A percentile compares a stretch with the other conserved stretches of the same genome.
phyloP scores from a whole-genome alignment of 1,139 yeast species.

The Scheffersomyces quercinus region DNA sequence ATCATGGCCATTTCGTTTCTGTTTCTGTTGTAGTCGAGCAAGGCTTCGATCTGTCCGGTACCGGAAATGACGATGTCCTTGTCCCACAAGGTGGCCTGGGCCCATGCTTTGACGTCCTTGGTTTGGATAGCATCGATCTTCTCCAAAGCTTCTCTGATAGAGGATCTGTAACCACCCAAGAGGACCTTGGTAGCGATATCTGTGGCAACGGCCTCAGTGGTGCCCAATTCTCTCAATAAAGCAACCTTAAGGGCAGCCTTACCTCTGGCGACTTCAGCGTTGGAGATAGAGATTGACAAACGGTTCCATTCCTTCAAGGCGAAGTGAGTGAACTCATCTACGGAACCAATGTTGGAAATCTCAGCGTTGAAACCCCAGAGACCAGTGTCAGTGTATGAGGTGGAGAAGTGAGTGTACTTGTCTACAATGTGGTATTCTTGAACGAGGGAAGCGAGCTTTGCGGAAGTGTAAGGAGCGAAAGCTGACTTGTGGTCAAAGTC shows the following conservation, averaged over 20 bases:
- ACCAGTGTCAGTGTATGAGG: conserved; percentile 73
- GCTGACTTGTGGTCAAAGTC: conserved; percentile 55
- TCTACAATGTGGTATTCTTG: conserved; percentile 74
- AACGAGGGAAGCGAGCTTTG: conserved; percentile 77
- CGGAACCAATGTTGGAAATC: conserved; percentile 54
- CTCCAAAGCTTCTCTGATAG: conserved; percentile 58
- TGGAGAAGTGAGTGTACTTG: conserved; percentile 68
- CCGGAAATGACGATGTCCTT: conserved; percentile 81
- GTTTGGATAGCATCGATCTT: conserved; percentile 65
- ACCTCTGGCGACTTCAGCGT: conserved; percentile 77
- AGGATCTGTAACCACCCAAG: conserved; percentile 60
- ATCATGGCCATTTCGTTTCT: conserved; percentile 87
- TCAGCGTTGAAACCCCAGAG: conserved; percentile 80
- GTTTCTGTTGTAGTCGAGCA: conserved; percentile 79
- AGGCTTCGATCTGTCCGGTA: conserved; percentile 81
- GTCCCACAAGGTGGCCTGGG: conserved; percentile 74
- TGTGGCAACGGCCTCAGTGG: conserved; percentile 53
- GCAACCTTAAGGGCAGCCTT: conserved; percentile 68
- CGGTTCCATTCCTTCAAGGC: conserved; percentile 85
- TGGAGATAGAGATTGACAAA: conserved; percentile 71
- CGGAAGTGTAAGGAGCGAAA: conserved; percentile 68
- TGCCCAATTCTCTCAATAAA: conserved; percentile 47
- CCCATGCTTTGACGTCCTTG: conserved; percentile 69
- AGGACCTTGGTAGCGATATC: conserved; percentile 63
- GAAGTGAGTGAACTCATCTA: conserved; percentile 79